Percentiles rank a stretch among this genome's conserved stretches.
These are phyloP conservation scores for Dorcoceras hygrometricum DNA, from an alignment of 257 asterid genomes.

Conservation along the genomic window DNA sequence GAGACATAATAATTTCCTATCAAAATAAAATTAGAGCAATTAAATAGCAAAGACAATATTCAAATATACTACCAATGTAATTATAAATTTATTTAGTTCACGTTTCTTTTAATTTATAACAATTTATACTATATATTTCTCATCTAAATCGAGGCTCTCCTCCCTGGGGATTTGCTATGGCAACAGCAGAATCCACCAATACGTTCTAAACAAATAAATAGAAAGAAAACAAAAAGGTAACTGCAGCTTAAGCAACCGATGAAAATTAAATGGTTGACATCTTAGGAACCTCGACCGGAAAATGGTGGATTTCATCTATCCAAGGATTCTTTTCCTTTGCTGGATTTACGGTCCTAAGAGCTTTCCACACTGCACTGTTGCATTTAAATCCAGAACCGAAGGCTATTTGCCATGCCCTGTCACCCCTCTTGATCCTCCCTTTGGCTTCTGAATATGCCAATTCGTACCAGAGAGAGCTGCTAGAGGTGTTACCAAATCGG, in stretches of 20 bases:
- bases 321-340: conserved; percentile 40
- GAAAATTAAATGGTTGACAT: conserved; percentile 22
- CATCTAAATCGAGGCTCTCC: neutral
- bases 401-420: conserved; percentile 82
- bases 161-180: neutral
- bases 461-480: conserved; percentile 14
- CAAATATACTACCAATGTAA: too few species aligned
- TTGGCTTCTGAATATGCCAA: neutral
- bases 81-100: too few species aligned
- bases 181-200: neutral
- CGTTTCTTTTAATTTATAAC: too few species aligned
- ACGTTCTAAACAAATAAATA: neutral
- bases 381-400: conserved; percentile 89
- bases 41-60: too few species aligned
- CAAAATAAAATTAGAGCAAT: too few species aligned
- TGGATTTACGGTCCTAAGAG: conserved; percentile 54
- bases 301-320: conserved; percentile 38
- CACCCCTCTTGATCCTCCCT: conserved; percentile 67
- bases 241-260: neutral
- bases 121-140: too few species aligned
- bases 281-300: conserved; percentile 40
- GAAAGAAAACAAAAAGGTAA: neutral
- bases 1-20: too few species aligned
- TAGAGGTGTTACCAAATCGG: conserved; percentile 36
- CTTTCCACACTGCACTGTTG: conserved; percentile 87